Conservation (phyloP, 257 asterid genomes). For the Solanum arcanum region DNA sequence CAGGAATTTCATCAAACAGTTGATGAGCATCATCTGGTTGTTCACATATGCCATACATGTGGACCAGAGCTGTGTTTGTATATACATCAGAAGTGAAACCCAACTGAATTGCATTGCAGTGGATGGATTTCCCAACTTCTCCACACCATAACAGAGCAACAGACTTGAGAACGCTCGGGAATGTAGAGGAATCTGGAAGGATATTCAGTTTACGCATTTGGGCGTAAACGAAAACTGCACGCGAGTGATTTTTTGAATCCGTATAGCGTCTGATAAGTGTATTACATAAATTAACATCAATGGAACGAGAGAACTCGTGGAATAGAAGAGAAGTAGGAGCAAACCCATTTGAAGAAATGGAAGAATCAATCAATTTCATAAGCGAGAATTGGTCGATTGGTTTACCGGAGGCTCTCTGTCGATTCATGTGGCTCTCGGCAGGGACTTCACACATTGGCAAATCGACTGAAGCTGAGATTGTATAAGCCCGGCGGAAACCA, state of each 20-base stretch:
- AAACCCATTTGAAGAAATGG: not conserved
- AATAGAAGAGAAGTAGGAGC: not conserved
- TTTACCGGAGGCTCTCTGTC: not conserved
- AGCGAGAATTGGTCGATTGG: not conserved
- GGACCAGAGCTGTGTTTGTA: not conserved
- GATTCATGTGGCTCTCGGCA: not conserved
- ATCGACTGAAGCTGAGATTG: not conserved
- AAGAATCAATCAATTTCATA: not conserved
- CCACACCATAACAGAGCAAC: not conserved
- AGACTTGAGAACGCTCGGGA: conserved; percentile 15
- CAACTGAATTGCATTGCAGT: conserved; percentile 7
- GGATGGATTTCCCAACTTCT: conserved; percentile 8
- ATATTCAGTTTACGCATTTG: conserved; percentile 16
- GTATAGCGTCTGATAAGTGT: conserved; percentile 1
- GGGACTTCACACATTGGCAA: not conserved
- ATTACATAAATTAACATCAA: not conserved
- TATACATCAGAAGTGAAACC: conserved; percentile 12
- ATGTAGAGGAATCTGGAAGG: conserved; percentile 15
- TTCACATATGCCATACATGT: not conserved
- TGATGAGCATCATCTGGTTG: conserved; percentile 4
- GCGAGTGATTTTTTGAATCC: not conserved
- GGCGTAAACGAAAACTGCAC: conserved; percentile 2
- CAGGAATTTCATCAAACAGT: conserved; percentile 16
- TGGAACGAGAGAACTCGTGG: not conserved
- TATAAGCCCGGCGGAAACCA: not conserved